Evolutionary conservation across 768 basidiomycete species (phyloP).

Genomic region (Pleurotus pulmonarius): DNA sequence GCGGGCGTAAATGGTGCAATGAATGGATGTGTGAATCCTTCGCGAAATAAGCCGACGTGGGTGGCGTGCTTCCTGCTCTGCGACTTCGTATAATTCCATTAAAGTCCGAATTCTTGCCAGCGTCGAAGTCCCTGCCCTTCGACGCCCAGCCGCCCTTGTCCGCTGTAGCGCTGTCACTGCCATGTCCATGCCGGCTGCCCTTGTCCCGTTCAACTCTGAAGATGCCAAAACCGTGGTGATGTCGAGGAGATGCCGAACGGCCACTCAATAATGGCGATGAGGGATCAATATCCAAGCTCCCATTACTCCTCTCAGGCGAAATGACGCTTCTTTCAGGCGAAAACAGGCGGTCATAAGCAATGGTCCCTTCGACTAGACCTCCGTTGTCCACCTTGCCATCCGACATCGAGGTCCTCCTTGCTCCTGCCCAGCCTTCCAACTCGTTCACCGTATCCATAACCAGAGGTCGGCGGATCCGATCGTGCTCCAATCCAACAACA

Average conservation of each 20-base stretch:
- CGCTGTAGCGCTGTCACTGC: not conserved
- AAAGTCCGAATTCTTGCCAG: not conserved
- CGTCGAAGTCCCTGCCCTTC: not conserved
- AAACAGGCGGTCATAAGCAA: not conserved
- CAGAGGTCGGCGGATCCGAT: not conserved
- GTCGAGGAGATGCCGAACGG: not conserved
- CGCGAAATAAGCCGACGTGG: not conserved
- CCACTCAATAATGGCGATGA: not conserved
- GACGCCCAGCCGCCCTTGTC: not conserved
- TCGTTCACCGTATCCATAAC: not conserved
- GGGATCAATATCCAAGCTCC: not conserved
- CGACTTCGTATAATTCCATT: not conserved
- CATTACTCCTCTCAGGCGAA: conserved; percentile 1
- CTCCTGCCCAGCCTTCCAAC: not conserved
- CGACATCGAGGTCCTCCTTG: no score
- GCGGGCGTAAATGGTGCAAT: not conserved
- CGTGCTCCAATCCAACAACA: not conserved
- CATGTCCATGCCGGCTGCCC: not conserved
- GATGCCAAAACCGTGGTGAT: not conserved
- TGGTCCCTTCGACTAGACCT: no score
- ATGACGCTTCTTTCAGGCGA: not conserved
- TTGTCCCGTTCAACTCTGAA: no score
- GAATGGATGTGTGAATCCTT: not conserved
- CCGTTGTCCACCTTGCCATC: no score
- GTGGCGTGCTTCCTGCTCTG: conserved; percentile 5